Base-by-base conservation (phyloP, 129 eudicot species). In the Deinandra increscens region DNA sequence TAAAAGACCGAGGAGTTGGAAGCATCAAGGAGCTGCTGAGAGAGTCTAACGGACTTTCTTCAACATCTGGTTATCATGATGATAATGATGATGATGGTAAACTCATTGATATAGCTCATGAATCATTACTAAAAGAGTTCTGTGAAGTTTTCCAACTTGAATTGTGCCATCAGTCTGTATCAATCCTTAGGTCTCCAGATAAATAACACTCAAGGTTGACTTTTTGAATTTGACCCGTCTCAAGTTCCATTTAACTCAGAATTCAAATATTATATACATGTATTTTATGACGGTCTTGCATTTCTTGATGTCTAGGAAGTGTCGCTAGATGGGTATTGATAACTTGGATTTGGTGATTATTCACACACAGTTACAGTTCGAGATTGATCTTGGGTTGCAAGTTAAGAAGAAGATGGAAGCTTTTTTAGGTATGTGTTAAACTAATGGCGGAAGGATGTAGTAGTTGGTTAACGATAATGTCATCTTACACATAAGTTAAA, bases 1-100 rank as follows among this genome's bases (percentile, higher is more conserved):
- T 91, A 80, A 78, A 75, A 48, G 95, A 85, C 55, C 90, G 84
- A 9, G 80, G 80, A 76, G 97, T 93, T 70, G 97, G 90, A 72
- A 93, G 88, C 82, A 84, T 89, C 55, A 89, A 89, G 64, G 85
- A 74, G 41, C 54, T 93, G 38, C 69, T 89, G 19, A 15, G 17
- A 22, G 61, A 17, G 36, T 55, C 61, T 29, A 22, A 22, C 31
- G 18, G 8, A 39, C 63, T 18, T 53, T 69, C 37, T 36, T 38
- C 51, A 54, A 53, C 10, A 14, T 69, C 61, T 17, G 8, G 31
- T 53, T 20, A 20, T 14, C 53, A 46, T 6, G 20, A 37, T 48
- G 81, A 71, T 34, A 81, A 81, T 71, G 81, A 71, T 34, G 82
- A 81, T 71, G 90, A 93, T 72, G 43, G 17, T 41, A 68, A 70